These are phyloP conservation scores for Podospora conica DNA, from an alignment of 495 filamentous ascomycete species.

Conservation along the genomic window DNA sequence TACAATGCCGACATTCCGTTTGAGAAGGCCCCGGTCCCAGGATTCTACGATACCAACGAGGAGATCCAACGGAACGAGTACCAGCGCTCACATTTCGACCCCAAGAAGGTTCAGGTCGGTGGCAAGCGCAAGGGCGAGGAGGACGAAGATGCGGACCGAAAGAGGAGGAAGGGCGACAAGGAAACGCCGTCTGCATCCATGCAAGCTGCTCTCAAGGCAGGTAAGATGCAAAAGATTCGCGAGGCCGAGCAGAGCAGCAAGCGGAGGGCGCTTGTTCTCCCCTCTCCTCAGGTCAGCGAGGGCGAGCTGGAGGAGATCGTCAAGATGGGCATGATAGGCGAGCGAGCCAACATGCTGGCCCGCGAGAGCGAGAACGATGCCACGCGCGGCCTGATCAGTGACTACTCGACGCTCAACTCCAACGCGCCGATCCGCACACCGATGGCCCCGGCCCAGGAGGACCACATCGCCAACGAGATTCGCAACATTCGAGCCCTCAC, in stretches of 20 bases:
- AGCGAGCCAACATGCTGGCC: conserved; percentile 72
- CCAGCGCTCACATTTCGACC: conserved; percentile 83
- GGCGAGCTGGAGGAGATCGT: conserved; percentile 94
- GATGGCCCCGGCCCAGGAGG: conserved; percentile 82
- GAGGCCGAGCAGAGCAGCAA: conserved; percentile 97
- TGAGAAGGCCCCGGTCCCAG: conserved; percentile 81
- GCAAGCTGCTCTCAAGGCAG: conserved; percentile 88
- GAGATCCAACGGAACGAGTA: conserved; percentile 77
- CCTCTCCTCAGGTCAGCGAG: conserved; percentile 85
- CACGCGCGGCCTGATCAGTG: conserved; percentile 77
- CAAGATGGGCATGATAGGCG: conserved; percentile 95
- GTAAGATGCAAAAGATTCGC: conserved; percentile 89
- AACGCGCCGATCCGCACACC: conserved; percentile 89
- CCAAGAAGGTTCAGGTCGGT: conserved; percentile 89
- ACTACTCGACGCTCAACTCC: conserved; percentile 73
- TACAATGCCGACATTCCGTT: conserved; percentile 99
- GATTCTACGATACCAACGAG: conserved; percentile 89
- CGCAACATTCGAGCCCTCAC: conserved; percentile 88
- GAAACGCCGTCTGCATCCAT: conserved; percentile 63
- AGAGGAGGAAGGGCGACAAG: conserved; percentile 83
- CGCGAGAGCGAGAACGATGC: conserved; percentile 76
- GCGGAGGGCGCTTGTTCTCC: conserved; percentile 69
- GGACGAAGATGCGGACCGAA: conserved; percentile 73
- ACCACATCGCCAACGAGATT: conserved; percentile 93
- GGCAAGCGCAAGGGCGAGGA: conserved; percentile 91